Evolutionary conservation across 2,329 filamentous ascomycete genomes (phyloP), one percentile per base, ranked within the genome.

Genomic region (Stylonectria norvegica): DNA sequence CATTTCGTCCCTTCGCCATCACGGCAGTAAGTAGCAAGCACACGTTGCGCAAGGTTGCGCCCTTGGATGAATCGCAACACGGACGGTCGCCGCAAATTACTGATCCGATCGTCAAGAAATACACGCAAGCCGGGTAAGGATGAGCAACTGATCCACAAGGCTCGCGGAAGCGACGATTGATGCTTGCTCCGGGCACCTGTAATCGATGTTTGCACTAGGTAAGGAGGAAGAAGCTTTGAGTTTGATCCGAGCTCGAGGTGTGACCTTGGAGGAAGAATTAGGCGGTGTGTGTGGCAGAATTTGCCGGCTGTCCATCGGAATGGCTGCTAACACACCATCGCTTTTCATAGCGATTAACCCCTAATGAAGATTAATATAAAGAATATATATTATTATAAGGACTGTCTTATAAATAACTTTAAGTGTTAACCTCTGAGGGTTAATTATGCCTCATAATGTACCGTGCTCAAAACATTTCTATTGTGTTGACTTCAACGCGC

Each of bases 281-380:
- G 61, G 60, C 60, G 61, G 61, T 63, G 56, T 49, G 45, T 5
- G 14, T 15, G 56, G 57, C 57, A 60, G 55, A 55, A 52, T 38
- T 28, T 28, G 11, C 11, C 22, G 16, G 22, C 32, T 20, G 31
- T 12, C 20, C 14, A 27, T 12, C 34, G 20, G 16, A 22, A 30
- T 2, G 5, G 10, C 17, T 23, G 22, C 17, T 5, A 10, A 22
- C n/a, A n/a, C n/a, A n/a, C n/a, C n/a, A n/a, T n/a, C n/a, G n/a
- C n/a, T n/a, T n/a, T n/a, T n/a, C n/a, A n/a, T n/a, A n/a, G n/a
- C n/a, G n/a, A n/a, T n/a, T n/a, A n/a, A n/a, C n/a, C n/a, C n/a
- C n/a, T n/a, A n/a, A n/a, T n/a, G n/a, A n/a, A n/a, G n/a, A n/a
- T n/a, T n/a, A n/a, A n/a, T n/a, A n/a, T n/a, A n/a, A n/a, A n/a